phyloP scores from a whole-genome alignment of 495 filamentous ascomycete species.

The Podospora didyma region DNA sequence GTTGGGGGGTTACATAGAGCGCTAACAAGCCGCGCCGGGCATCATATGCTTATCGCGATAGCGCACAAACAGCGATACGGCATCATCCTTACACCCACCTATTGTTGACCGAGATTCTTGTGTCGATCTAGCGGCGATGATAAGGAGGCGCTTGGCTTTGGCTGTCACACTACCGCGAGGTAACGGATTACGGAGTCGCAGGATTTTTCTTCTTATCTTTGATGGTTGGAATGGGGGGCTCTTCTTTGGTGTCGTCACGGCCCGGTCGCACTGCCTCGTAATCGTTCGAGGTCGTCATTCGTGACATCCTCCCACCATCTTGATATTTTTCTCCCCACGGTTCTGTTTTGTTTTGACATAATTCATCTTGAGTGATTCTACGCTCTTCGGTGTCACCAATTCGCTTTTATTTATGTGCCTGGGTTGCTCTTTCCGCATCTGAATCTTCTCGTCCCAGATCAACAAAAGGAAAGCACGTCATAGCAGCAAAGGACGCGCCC shows the following conservation, averaged over 20 bases:
- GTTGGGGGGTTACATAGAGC: too few relatives aligned
- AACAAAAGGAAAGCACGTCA: neutral
- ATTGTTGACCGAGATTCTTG: neutral
- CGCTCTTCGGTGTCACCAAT: too few relatives aligned
- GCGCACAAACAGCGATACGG: too few relatives aligned
- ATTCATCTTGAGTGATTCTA: too few relatives aligned
- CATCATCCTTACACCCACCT: too few relatives aligned
- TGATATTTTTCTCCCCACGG: neutral
- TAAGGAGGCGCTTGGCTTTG: neutral
- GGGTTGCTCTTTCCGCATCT: too few relatives aligned
- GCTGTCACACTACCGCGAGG: neutral
- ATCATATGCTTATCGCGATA: too few relatives aligned
- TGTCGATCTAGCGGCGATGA: neutral
- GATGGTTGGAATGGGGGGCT: neutral
- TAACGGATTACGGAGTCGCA: neutral
- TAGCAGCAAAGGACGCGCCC: neutral
- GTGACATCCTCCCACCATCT: neutral
- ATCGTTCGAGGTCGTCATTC: neutral
- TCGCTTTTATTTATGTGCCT: too few relatives aligned
- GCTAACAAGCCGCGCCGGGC: too few relatives aligned
- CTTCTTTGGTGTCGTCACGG: neutral
- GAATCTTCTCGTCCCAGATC: too few relatives aligned
- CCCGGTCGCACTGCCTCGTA: neutral
- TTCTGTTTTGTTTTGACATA: neutral
- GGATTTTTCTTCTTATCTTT: neutral